Evolutionary conservation across 345 rosid genomes (phyloP), one percentile per base, ranked within the genome.

Genomic region (Gynandropsis gynandra): DNA sequence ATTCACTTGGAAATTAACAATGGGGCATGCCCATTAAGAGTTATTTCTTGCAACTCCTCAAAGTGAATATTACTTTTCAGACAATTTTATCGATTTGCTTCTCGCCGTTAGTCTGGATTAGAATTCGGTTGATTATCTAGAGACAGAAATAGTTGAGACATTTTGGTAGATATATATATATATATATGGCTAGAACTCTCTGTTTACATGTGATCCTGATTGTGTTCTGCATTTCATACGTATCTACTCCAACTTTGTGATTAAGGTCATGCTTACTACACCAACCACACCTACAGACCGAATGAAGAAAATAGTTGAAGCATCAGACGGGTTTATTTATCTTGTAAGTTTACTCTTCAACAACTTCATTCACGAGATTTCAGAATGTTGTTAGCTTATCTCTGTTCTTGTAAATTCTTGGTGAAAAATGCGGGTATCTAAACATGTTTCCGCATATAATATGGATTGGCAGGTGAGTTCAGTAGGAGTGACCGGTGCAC

Each of bases 401-500:
- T 35, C 4, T 59, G 11, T 36, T n/a, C 10, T 10, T 9, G 18
- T 50, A 58, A 29, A 52, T 47, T 16, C 1, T 2, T 2, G 1
- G 54, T 24, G 29, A 24, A 24, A 24, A 24, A 24, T 2, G 29
- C 5, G n/a, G 15, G 41, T 54, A 5, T 47, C 9, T 42, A 35
- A 42, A 10, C 50, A 55, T 17, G 45, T 29, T 42, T n/a, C 47
- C 9, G 17, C 54, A 14, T 45, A 11, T 51, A 45, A 36, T 55
- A 47, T 58, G 53, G 55, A 37, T 52, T 66, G 41, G 36, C 63
- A 92, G 98, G 94, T 85, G 44, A 92, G 99, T 46, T 78, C 95
- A 42, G n/a, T 74, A 5, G 99, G 99, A 63, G 98, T 87, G 64
- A 87, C 97, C 1, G 98, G 95, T 29, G 77, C 95, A 14, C 90